Evolutionary conservation across 495 filamentous ascomycete species (phyloP).

Genomic region (Neurospora sp.): DNA sequence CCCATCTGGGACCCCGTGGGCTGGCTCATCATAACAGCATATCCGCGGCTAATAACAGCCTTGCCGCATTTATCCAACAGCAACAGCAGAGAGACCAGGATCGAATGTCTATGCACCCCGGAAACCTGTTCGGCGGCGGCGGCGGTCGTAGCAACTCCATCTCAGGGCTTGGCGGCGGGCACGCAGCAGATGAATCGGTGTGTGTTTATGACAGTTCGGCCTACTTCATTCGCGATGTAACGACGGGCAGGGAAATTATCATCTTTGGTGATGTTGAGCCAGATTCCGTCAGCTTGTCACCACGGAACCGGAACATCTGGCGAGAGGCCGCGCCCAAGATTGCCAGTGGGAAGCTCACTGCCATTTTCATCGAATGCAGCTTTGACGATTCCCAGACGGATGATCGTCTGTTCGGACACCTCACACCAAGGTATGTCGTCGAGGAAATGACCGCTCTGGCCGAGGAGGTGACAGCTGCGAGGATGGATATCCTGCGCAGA

Average conservation of each 20-base stretch:
- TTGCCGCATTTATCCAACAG: conserved; percentile 11
- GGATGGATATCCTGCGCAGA: conserved; percentile 11
- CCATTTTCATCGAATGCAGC: conserved; percentile 91
- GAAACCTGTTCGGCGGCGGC: neutral
- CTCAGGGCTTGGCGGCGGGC: conserved; percentile 4
- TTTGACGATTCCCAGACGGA: conserved; percentile 70
- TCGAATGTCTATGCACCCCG: neutral
- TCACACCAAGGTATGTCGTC: conserved; percentile 70
- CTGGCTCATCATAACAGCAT: conserved; percentile 11
- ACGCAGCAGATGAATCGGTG: conserved; percentile 24
- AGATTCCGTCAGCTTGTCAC: conserved; percentile 68
- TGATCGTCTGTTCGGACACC: conserved; percentile 73
- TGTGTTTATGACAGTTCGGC: conserved; percentile 77
- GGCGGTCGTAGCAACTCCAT: conserved; percentile 15
- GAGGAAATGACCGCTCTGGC: conserved; percentile 68
- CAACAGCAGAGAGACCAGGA: conserved; percentile 14
- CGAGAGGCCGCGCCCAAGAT: conserved; percentile 76
- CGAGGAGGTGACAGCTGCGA: conserved; percentile 43
- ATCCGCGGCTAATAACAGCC: conserved; percentile 3
- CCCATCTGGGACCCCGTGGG: conserved; percentile 3
- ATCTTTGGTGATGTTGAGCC: conserved; percentile 96
- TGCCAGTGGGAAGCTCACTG: conserved; percentile 52
- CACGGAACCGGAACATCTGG: conserved; percentile 77
- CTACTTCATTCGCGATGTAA: conserved; percentile 74
- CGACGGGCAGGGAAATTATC: conserved; percentile 63